phyloP scores from a whole-genome alignment of 345 rosid species.

The Heritiera littoralis region DNA sequence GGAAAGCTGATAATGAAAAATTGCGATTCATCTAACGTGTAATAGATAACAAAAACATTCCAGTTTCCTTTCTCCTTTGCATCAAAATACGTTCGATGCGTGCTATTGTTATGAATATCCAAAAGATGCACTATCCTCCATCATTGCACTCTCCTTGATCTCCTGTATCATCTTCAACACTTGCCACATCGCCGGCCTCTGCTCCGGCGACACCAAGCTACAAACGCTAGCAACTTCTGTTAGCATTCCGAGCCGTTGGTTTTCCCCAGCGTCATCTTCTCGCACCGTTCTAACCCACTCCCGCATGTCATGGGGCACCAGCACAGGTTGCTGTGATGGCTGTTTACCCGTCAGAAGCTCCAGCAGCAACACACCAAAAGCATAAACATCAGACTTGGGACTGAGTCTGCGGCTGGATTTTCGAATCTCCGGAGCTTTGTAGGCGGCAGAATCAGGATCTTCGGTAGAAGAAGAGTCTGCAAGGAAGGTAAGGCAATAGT shows the following conservation, averaged over 20 bases:
- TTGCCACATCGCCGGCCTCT: slow-evolving; percentile 88
- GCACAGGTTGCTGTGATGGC: slow-evolving; percentile 79
- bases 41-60: background rate
- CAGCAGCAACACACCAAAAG: slow-evolving; percentile 75
- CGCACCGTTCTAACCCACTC: slow-evolving; percentile 86
- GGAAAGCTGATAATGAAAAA: background rate
- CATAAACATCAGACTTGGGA: slow-evolving; percentile 78
- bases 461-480: slow-evolving; percentile 57
- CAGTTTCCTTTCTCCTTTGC: background rate
- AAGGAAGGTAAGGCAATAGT: slow-evolving; percentile 68
- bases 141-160: slow-evolving; percentile 63
- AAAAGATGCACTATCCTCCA: slow-evolving; percentile 38
- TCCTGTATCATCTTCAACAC: slow-evolving; percentile 84
- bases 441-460: slow-evolving; percentile 66
- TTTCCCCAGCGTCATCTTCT: slow-evolving; percentile 52
- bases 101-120: slow-evolving; percentile 25
- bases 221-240: slow-evolving; percentile 85
- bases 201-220: slow-evolving; percentile 82
- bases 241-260: slow-evolving; percentile 68
- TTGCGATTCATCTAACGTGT: background rate
- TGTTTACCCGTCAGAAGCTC: slow-evolving; percentile 87
- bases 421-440: slow-evolving; percentile 80
- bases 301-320: slow-evolving; percentile 73
- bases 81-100: background rate
- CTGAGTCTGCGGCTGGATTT: slow-evolving; percentile 58